These are phyloP conservation scores for Dioscorea cayenensis DNA, from an alignment of 116 monocot species.

Conservation along the genomic window DNA sequence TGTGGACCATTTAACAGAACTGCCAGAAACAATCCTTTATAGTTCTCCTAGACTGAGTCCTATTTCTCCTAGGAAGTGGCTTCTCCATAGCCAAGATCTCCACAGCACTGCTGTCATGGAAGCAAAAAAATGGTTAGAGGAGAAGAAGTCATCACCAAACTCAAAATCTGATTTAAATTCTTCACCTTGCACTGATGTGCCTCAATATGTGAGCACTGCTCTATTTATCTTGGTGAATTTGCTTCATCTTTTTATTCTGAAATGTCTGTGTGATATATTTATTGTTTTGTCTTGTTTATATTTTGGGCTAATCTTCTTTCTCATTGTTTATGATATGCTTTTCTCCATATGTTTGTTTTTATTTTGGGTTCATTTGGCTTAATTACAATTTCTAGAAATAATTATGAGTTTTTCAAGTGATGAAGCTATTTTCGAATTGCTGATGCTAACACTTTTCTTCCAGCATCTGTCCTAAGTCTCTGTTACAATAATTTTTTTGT, in stretches of 20 bases:
- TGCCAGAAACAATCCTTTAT: conserved; percentile 16
- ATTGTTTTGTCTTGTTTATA: too few relatives aligned
- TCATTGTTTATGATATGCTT: too few relatives aligned
- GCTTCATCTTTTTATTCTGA: not conserved
- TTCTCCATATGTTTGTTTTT: too few relatives aligned
- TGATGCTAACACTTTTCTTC: too few relatives aligned
- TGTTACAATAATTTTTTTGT: too few relatives aligned
- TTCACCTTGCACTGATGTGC: conserved; percentile 48
- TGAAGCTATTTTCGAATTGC: too few relatives aligned
- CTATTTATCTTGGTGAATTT: conserved; percentile 1
- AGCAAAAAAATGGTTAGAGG: conserved; percentile 72
- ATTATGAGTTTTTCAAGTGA: too few relatives aligned
- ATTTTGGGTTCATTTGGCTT: too few relatives aligned
- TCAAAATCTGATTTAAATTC: conserved; percentile 35
- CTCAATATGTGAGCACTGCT: conserved; percentile 32
- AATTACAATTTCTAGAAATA: too few relatives aligned
- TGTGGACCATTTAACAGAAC: conserved; percentile 8
- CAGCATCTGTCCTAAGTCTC: too few relatives aligned
- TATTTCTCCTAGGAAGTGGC: conserved; percentile 21
- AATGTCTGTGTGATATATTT: too few relatives aligned
- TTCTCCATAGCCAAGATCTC: conserved; percentile 24
- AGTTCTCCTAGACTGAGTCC: conserved; percentile 14
- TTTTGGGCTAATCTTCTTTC: too few relatives aligned
- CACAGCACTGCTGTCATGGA: conserved; percentile 46
- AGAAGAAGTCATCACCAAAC: conserved; percentile 42